phyloP scores from a whole-genome alignment of 768 basidiomycete species.

The Aureoboletus auriporus region DNA sequence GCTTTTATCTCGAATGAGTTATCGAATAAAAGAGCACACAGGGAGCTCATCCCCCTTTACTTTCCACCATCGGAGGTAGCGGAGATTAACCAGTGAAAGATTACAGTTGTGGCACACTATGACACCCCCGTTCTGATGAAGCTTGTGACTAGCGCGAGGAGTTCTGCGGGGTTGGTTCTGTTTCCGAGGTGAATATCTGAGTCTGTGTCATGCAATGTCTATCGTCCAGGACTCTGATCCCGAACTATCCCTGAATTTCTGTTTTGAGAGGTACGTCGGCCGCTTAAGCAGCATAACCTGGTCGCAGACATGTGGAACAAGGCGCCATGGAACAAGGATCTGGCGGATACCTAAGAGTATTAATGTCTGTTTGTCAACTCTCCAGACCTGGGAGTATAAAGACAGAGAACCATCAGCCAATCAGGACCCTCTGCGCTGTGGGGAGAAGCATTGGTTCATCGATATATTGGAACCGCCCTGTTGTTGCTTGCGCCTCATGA shows the following conservation, averaged over 20 bases:
- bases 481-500: too few species aligned
- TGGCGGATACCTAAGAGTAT: too few species aligned
- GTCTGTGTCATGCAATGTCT: too few species aligned
- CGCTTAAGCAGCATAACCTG: not conserved
- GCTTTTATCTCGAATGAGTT: not conserved
- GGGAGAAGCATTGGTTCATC: too few species aligned
- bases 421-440: too few species aligned
- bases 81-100: not conserved
- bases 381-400: too few species aligned
- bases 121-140: not conserved
- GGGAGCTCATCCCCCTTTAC: slow-evolving; percentile 56
- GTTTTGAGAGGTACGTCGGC: not conserved
- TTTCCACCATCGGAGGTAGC: slow-evolving; percentile 41
- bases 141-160: not conserved
- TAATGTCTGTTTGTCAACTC: too few species aligned
- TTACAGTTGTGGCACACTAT: not conserved
- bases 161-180: not conserved
- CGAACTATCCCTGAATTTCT: not conserved
- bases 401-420: too few species aligned
- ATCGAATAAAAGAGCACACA: slow-evolving; percentile 10
- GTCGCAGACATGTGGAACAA: not conserved
- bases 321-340: not conserved
- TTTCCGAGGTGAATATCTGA: too few species aligned
- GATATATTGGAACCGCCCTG: too few species aligned
- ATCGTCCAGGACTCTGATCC: not conserved